These are phyloP conservation scores for Exophiala viscosa DNA, from an alignment of 2,329 filamentous ascomycete genomes.

Conservation along the genomic window DNA sequence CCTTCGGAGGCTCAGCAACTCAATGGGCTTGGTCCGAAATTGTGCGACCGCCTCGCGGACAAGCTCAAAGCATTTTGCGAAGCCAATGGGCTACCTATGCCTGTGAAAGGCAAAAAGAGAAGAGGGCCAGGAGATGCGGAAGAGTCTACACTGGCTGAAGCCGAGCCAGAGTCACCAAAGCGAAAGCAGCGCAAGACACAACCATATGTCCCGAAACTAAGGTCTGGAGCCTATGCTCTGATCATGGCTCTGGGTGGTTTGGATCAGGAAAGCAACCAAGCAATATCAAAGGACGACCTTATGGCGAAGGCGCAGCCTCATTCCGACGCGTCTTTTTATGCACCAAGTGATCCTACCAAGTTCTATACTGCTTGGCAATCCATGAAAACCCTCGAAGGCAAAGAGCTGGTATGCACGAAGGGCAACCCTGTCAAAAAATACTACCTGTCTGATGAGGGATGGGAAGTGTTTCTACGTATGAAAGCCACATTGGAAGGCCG, in stretches of 20 bases:
- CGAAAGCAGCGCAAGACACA: conserved; percentile 59
- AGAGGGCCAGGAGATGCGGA: conserved; percentile 32
- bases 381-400: conserved; percentile 70
- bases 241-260: conserved; percentile 63
- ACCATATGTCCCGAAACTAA: conserved; percentile 66
- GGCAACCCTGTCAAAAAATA: conserved; percentile 67
- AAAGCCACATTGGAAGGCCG: conserved; percentile 13
- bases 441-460: conserved; percentile 70
- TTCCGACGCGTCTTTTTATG: conserved; percentile 70
- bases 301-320: conserved; percentile 67
- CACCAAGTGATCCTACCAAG: conserved; percentile 62
- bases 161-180: conserved; percentile 34
- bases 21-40: conserved; percentile 68
- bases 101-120: conserved; percentile 44
- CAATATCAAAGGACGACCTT: conserved; percentile 65
- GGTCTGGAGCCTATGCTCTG: conserved; percentile 72
- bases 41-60: conserved; percentile 66
- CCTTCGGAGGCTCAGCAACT: conserved; percentile 69
- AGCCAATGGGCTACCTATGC: conserved; percentile 65
- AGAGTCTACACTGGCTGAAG: conserved; percentile 31
- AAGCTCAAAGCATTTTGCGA: conserved; percentile 55
- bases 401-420: conserved; percentile 69
- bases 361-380: conserved; percentile 80
- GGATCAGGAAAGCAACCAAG: conserved; percentile 52
- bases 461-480: conserved; percentile 63